Conservation (phyloP, 140 eudicot genomes). For the Oenanthe javanica region DNA sequence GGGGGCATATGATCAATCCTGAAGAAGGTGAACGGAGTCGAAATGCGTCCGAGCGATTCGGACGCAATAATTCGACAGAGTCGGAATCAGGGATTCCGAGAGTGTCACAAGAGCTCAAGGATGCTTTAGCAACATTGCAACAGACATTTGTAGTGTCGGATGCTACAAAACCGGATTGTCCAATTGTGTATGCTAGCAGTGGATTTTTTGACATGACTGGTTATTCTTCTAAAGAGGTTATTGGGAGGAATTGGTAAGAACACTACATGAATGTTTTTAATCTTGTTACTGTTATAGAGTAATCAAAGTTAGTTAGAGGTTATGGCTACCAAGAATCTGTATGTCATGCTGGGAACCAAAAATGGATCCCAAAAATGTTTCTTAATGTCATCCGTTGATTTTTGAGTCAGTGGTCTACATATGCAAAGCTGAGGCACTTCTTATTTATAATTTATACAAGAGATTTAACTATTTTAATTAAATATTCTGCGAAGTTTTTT, state of each 20-base stretch:
- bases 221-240: constrained; percentile 74
- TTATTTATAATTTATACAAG: too few species aligned
- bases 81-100: constrained; percentile 35
- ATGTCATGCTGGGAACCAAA: too few species aligned
- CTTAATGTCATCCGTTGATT: too few species aligned
- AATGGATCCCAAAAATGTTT: too few species aligned
- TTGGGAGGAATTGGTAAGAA: constrained; percentile 82
- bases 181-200: constrained; percentile 88
- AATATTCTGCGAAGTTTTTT: too few species aligned
- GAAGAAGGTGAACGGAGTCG: not conserved
- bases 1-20: constrained; percentile 27
- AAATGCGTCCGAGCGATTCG: constrained; percentile 17
- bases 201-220: constrained; percentile 96
- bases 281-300: not conserved
- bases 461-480: too few species aligned
- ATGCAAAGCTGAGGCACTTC: too few species aligned
- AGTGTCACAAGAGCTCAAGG: constrained; percentile 87
- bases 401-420: too few species aligned
- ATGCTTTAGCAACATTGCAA: constrained; percentile 72
- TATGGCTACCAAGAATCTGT: too few species aligned
- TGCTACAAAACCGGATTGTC: constrained; percentile 90
- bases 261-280: not conserved
- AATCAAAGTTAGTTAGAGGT: not conserved
- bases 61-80: constrained; percentile 13
- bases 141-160: constrained; percentile 97